Evolutionary conservation across 2,329 filamentous ascomycete genomes (phyloP).

Genomic region (Botrytis squamosa): DNA sequence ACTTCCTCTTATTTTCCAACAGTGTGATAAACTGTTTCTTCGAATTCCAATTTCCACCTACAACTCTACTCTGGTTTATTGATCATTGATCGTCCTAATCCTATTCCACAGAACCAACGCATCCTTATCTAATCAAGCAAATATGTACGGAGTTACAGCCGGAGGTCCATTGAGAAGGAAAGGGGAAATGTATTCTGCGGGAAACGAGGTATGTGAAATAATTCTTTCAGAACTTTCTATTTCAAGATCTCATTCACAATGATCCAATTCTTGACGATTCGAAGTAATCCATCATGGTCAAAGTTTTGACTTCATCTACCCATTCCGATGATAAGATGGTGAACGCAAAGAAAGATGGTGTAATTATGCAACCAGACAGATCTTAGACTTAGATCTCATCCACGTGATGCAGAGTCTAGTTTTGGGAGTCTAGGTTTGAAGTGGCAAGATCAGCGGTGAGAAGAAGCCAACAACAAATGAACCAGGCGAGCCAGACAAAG

Average conservation of each 20-base stretch:
- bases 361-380: neutral
- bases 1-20: neutral
- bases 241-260: neutral
- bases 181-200: constrained; percentile 31
- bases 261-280: neutral
- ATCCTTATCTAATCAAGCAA: neutral
- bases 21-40: neutral
- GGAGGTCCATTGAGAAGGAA: constrained; percentile 1
- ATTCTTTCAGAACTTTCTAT: constrained; percentile 2
- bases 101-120: neutral
- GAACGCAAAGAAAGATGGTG: neutral
- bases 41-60: neutral
- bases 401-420: neutral
- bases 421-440: neutral
- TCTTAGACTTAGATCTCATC: neutral
- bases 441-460: constrained; percentile 14
- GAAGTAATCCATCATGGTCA: neutral
- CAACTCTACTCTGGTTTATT: neutral
- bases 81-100: neutral
- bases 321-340: neutral
- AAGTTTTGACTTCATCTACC: constrained; percentile 1
- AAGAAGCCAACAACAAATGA: neutral
- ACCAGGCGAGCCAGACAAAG: neutral
- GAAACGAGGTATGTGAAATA: constrained; percentile 32
- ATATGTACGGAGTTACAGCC: constrained; percentile 11